Base-by-base conservation (phyloP, 345 rosid genomes). In the Carallia brachiata region DNA sequence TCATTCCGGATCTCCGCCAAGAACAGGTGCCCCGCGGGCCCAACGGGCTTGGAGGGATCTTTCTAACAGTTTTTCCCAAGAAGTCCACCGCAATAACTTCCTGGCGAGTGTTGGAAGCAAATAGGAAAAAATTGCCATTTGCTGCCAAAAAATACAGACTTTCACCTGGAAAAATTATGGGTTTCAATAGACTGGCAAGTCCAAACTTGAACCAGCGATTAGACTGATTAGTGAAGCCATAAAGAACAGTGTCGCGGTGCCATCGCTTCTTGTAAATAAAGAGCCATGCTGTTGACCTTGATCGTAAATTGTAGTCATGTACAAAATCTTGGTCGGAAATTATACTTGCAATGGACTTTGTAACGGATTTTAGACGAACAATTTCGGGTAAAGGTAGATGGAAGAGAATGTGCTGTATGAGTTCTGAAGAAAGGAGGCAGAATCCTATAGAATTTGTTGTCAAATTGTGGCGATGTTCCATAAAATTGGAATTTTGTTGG, bases 1-100 rank as follows among this genome's bases (percentile, higher is more conserved):
- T 91, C 96, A 86, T 86, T 59, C 96, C 89, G 68, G 91, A 88
- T 61, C 93, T 73, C 23, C 93, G 77, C 96, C 97, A 89, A 5
- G 88, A 91, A 0, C 91, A 89, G 15, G 93, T 88, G 48, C 91
- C 89, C 71, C 90, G 97, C 75, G 89, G 93, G 72, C 93, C 93
- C 5, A 91, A 71, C 7, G 97, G 97, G 65, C 89, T 85, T 4
- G 89, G 79, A 4, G 85, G 89, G 79, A 90, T 83, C 61, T 44
- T 82, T 66, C 65, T 80, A 39, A 84, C 90, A 0, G 69, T 72
- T 70, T 76, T 82, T 31, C 69, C 67, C 0, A 75, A 79, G 39
- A 88, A 62, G 81, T 90, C 77, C 52, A 87, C 88, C 52, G 84
- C 90, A 54, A 92, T 54, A 69, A 90, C 81, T 4, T 75, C 85